Evolutionary conservation across 352 stramenopile genomes (phyloP).

Genomic region (Globisporangium acanthophoron): DNA sequence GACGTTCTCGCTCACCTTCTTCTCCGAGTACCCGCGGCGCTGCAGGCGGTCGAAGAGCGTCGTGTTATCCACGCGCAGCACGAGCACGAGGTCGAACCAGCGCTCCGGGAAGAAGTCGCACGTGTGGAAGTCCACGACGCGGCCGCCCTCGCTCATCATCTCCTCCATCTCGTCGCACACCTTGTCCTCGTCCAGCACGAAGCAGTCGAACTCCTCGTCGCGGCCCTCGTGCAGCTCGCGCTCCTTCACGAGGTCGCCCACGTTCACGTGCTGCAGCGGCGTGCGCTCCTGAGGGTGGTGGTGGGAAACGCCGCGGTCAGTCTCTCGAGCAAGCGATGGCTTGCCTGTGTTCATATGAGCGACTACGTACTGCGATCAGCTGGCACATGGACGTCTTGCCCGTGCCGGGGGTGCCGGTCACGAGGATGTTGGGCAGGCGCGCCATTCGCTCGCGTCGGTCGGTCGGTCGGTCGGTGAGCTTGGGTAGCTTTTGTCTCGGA

Average conservation of each 20-base stretch:
- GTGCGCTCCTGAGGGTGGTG: slow-evolving; percentile 53
- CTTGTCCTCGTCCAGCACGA: slow-evolving; percentile 97
- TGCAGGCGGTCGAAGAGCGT: slow-evolving; percentile 88
- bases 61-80: slow-evolving; percentile 90
- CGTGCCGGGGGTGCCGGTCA: slow-evolving; percentile 96
- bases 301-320: not conserved
- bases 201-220: slow-evolving; percentile 95
- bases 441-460: slow-evolving; percentile 22
- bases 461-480: not conserved
- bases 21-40: slow-evolving; percentile 91
- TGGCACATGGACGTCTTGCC: slow-evolving; percentile 94
- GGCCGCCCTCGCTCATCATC: slow-evolving; percentile 82
- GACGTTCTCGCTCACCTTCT: slow-evolving; percentile 96
- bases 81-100: slow-evolving; percentile 95
- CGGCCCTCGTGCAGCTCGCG: slow-evolving; percentile 70
- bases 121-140: slow-evolving; percentile 96
- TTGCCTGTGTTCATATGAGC: not conserved
- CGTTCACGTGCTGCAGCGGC: slow-evolving; percentile 91
- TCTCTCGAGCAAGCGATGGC: not conserved
- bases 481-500: not conserved
- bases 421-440: slow-evolving; percentile 92
- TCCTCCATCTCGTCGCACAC: slow-evolving; percentile 94
- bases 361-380: slow-evolving; percentile 71
- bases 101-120: slow-evolving; percentile 98
- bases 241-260: slow-evolving; percentile 91